phyloP scores from a whole-genome alignment of 768 basidiomycete genomes.

The Termitomyces sp. region DNA sequence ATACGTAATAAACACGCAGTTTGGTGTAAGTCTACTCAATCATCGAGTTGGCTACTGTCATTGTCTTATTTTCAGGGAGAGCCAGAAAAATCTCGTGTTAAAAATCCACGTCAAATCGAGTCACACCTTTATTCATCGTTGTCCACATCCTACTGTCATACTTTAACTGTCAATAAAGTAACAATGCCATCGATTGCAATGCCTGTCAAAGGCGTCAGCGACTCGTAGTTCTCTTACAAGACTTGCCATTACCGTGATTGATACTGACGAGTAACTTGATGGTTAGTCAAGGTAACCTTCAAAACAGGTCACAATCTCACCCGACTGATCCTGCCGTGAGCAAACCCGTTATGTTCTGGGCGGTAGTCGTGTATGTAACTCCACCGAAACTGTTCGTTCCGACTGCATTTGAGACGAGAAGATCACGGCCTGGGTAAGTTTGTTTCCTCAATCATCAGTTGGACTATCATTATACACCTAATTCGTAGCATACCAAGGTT shows the following conservation, averaged over 20 bases:
- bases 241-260: slow-evolving; percentile 24
- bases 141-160: slow-evolving; percentile 11
- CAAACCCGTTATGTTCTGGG: slow-evolving; percentile 46
- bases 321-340: slow-evolving; percentile 46
- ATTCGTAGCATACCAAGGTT: slow-evolving; percentile 21
- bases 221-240: neutral
- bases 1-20: neutral
- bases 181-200: slow-evolving; percentile 59
- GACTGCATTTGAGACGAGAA: slow-evolving; percentile 21
- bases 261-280: slow-evolving; percentile 17
- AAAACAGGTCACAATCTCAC: slow-evolving; percentile 18
- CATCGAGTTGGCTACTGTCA: neutral
- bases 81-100: neutral
- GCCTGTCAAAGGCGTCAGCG: slow-evolving; percentile 24
- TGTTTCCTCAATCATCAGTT: too few species aligned
- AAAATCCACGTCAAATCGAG: neutral
- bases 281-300: neutral
- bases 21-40: neutral
- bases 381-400: slow-evolving; percentile 34
- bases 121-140: neutral
- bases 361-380: slow-evolving; percentile 41
- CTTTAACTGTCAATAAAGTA: slow-evolving; percentile 48
- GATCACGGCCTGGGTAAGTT: slow-evolving; percentile 21
- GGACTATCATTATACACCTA: neutral
- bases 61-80: neutral